phyloP scores from a whole-genome alignment of 805 yeast genomes.

The Metschnikowia hibisci region DNA sequence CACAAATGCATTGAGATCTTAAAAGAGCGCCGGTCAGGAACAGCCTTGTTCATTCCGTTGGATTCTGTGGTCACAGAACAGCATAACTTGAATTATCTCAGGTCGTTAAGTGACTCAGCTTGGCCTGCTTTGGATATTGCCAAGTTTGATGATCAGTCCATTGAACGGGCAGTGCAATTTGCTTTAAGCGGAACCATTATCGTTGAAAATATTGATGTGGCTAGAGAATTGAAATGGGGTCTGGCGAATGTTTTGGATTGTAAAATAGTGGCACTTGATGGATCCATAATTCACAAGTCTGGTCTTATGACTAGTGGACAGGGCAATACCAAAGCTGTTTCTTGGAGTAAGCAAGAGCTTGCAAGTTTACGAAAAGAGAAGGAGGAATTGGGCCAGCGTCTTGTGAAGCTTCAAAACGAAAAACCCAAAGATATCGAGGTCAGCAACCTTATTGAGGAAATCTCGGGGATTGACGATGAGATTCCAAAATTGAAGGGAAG shows the following conservation, averaged over 20 bases:
- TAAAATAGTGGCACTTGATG: conserved; percentile 77
- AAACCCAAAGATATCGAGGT: conserved; percentile 55
- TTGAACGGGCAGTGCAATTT: conserved; percentile 75
- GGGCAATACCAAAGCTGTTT: conserved; percentile 38
- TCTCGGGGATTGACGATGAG: conserved; percentile 41
- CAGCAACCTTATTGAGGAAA: conserved; percentile 53
- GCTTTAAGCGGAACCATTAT: conserved; percentile 77
- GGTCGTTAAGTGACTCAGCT: conserved; percentile 51
- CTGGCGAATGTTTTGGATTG: conserved; percentile 36
- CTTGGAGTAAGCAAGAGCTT: conserved; percentile 74
- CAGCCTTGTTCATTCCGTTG: conserved; percentile 83
- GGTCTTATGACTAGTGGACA: conserved; percentile 94
- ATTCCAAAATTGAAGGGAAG: conserved; percentile 44
- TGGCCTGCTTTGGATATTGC: conserved; percentile 73
- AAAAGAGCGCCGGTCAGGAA: conserved; percentile 81
- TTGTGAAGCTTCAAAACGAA: conserved; percentile 44
- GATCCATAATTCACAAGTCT: conserved; percentile 76
- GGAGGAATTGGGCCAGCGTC: conserved; percentile 47
- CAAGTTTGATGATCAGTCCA: conserved; percentile 55
- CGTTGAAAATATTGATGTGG: conserved; percentile 66
- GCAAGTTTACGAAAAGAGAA: conserved; percentile 49
- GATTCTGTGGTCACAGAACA: conserved; percentile 61
- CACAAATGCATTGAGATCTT: conserved; percentile 72
- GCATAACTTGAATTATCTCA: conserved; percentile 49
- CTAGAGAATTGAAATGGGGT: conserved; percentile 68